A percentile compares a stretch with the other conserved stretches of the same genome.
Evolutionary conservation across 2,329 filamentous ascomycete genomes (phyloP).

Genomic region (Exserohilum turcica): DNA sequence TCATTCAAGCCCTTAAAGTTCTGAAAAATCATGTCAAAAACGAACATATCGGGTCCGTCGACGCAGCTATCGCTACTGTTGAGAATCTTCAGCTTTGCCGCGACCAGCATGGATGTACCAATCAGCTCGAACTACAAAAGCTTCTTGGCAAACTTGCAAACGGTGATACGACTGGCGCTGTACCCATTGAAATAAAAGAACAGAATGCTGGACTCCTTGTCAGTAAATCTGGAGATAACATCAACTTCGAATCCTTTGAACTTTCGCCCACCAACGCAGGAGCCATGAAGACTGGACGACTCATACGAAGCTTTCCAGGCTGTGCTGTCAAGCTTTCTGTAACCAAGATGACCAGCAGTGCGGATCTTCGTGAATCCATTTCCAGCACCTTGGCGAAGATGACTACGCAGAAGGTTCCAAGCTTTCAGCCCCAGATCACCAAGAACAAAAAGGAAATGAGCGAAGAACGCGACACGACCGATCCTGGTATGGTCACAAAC

Average conservation of each 20-base stretch:
- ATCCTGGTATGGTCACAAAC: slow-evolving; percentile 60
- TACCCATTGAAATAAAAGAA: slow-evolving; percentile 50
- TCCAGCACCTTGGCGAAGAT: slow-evolving; percentile 45
- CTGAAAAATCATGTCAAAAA: slow-evolving; percentile 8
- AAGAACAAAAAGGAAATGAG: slow-evolving; percentile 48
- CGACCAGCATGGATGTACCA: slow-evolving; percentile 16
- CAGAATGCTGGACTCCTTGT: slow-evolving; percentile 58
- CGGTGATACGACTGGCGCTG: slow-evolving; percentile 5
- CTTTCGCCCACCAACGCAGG: slow-evolving; percentile 49
- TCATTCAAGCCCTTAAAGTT: slow-evolving; percentile 16
- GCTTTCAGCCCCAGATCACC: slow-evolving; percentile 40
- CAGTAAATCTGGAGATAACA: slow-evolving; percentile 21
- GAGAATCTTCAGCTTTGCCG: slow-evolving; percentile 18
- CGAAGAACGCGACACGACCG: slow-evolving; percentile 56
- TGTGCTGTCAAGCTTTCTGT: slow-evolving; percentile 44
- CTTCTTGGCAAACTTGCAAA: slow-evolving; percentile 22
- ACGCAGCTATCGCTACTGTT: slow-evolving; percentile 16
- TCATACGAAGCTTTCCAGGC: slow-evolving; percentile 55
- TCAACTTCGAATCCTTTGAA: slow-evolving; percentile 55
- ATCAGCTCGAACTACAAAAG: slow-evolving; percentile 12
- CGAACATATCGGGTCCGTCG: slow-evolving; percentile 7
- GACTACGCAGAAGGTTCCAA: slow-evolving; percentile 42
- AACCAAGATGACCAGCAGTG: slow-evolving; percentile 14
- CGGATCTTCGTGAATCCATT: slow-evolving; percentile 29
- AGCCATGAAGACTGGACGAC: slow-evolving; percentile 49